Percentiles rank a stretch among this genome's conserved stretches.
Evolutionary conservation across 2,329 filamentous ascomycete species (phyloP).

Genomic region (Pseudogymnoascus sp.): DNA sequence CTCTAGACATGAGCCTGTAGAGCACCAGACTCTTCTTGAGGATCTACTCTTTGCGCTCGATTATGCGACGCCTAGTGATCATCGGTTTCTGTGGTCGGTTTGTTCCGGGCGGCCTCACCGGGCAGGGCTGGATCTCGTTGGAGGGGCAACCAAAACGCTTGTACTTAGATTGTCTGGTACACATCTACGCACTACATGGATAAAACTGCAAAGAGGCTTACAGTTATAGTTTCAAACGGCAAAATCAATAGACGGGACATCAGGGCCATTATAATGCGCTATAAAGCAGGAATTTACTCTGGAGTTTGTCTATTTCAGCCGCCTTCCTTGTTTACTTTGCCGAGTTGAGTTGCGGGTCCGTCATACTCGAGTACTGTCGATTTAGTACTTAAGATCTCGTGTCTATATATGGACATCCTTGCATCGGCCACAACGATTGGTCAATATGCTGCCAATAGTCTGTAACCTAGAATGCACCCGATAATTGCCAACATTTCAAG

Average conservation of each 20-base stretch:
- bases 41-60: constrained; percentile 1
- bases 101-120: not conserved
- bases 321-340: constrained; percentile 2
- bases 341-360: not conserved
- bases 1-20: constrained; percentile 4
- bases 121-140: not conserved
- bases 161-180: not conserved
- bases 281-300: constrained; percentile 3
- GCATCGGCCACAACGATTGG: not conserved
- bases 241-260: not conserved
- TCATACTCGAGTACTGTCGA: constrained; percentile 1
- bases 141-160: not conserved
- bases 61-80: not conserved
- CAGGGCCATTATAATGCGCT: not conserved
- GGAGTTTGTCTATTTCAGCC: not conserved
- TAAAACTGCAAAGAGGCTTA: not conserved
- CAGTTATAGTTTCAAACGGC: not conserved
- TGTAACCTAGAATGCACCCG: not conserved
- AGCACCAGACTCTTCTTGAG: not conserved
- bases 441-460: not conserved
- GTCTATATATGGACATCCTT: constrained; percentile 9
- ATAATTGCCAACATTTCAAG: not conserved
- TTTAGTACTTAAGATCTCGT: not conserved
- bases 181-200: not conserved
- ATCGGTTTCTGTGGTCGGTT: constrained; percentile 5